Evolutionary conservation across 768 basidiomycete species (phyloP).

Genomic region (Dentipellis fragilis): DNA sequence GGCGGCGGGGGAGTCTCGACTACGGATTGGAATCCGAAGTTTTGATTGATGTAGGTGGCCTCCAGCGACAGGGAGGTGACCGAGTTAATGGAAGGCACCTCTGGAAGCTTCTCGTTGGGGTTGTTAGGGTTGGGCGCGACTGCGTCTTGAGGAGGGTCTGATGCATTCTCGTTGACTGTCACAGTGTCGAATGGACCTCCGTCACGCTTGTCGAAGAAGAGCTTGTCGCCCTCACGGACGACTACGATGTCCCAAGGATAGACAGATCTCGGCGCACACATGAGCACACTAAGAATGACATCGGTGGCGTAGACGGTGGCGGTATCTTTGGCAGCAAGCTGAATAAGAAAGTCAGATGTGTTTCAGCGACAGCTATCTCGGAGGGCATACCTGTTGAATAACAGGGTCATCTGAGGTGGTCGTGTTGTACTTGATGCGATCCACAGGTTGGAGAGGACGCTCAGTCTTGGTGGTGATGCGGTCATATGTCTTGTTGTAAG

Average conservation of each 20-base stretch:
- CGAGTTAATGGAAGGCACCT: constrained; percentile 84
- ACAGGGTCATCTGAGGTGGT: constrained; percentile 97
- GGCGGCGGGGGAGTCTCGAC: constrained; percentile 54
- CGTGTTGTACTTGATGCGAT: constrained; percentile 94
- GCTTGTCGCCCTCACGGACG: constrained; percentile 81
- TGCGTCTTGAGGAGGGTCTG: constrained; percentile 85
- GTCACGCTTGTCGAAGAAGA: constrained; percentile 96
- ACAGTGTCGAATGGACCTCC: constrained; percentile 96
- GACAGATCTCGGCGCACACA: constrained; percentile 91
- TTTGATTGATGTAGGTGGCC: constrained; percentile 98
- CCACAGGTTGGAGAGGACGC: constrained; percentile 81
- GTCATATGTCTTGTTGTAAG: constrained; percentile 93
- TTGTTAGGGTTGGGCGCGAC: constrained; percentile 71
- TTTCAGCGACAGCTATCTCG: background rate
- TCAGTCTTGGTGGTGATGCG: constrained; percentile 92
- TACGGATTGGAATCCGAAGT: constrained; percentile 95
- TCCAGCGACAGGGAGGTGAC: constrained; percentile 91
- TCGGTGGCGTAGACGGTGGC: constrained; percentile 93
- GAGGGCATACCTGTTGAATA: constrained; percentile 66
- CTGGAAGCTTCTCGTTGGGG: constrained; percentile 59
- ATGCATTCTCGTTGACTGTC: constrained; percentile 97
- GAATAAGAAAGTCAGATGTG: background rate
- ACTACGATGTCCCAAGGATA: constrained; percentile 99
- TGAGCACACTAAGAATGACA: constrained; percentile 87
- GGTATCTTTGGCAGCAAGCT: constrained; percentile 74